phyloP scores from a whole-genome alignment of 2,329 filamentous ascomycete genomes.

The Scedosporium apiospermum region DNA sequence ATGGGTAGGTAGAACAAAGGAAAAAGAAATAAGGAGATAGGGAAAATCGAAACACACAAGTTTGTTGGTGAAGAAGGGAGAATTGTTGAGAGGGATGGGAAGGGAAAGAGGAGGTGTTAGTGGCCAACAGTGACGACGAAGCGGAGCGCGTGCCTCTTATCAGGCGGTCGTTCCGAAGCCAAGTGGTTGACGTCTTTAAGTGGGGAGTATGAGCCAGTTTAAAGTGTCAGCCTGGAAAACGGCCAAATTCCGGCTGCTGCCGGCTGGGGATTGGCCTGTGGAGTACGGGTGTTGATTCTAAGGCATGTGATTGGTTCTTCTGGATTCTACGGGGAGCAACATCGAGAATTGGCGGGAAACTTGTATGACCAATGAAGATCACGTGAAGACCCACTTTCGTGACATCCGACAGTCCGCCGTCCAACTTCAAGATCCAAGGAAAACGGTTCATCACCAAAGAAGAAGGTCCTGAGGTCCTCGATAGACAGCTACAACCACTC shows the following conservation, averaged over 20 bases:
- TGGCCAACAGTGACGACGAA: conserved; percentile 1
- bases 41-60: not conserved
- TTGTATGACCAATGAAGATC: not conserved
- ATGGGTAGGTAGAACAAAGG: conserved; percentile 1
- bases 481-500: not conserved
- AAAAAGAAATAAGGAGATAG: not conserved
- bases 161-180: conserved; percentile 2
- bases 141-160: conserved; percentile 6
- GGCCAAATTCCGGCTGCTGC: not conserved
- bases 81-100: not conserved
- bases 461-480: not conserved
- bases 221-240: not conserved
- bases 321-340: not conserved
- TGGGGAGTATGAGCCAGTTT: not conserved
- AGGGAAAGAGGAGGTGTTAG: not conserved
- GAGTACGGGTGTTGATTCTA: not conserved
- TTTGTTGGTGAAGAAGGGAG: conserved; percentile 1
- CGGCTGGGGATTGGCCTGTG: not conserved
- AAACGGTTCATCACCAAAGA: not conserved
- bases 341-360: not conserved
- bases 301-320: not conserved
- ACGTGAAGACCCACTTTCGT: not conserved
- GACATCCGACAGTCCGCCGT: not conserved
- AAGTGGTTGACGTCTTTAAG: conserved; percentile 3
- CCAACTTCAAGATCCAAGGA: not conserved